A percentile compares a stretch with the other conserved stretches of the same genome.
Conservation (phyloP, 176 grass and related monocot species). For the Raddia guianensis region DNA sequence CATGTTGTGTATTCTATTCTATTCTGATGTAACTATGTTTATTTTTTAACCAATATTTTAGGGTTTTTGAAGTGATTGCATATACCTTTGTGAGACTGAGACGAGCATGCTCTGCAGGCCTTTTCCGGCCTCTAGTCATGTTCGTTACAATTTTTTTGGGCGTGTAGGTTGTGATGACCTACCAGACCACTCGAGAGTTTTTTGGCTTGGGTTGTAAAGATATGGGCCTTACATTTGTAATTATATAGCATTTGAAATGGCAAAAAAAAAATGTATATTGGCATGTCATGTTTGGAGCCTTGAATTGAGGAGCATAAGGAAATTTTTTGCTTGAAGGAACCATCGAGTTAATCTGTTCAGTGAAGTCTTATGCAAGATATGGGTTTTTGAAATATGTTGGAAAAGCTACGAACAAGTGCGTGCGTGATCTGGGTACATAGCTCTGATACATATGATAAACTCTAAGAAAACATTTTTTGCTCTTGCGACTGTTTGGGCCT, state of each 20-base stretch:
- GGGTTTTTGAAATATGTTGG: too few species aligned
- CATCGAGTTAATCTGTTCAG: neutral
- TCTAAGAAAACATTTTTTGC: neutral
- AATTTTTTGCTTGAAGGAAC: neutral
- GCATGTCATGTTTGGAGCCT: constrained; percentile 12
- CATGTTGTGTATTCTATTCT: constrained; percentile 54
- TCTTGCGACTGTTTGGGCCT: neutral
- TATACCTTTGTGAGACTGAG: constrained; percentile 24
- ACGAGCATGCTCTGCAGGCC: constrained; percentile 26
- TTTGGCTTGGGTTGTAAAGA: constrained; percentile 43
- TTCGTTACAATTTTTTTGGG: constrained; percentile 16
- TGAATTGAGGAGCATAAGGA: constrained; percentile 1
- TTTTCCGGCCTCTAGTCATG: constrained; percentile 8
- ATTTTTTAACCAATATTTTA: constrained; percentile 5
- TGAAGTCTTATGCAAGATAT: neutral
- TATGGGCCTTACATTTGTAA: constrained; percentile 23
- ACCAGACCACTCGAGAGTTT: constrained; percentile 19
- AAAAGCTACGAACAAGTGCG: too few species aligned
- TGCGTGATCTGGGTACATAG: too few species aligned
- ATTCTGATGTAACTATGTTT: constrained; percentile 23
- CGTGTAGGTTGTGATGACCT: constrained; percentile 33
- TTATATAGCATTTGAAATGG: constrained; percentile 31
- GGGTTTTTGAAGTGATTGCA: constrained; percentile 40
- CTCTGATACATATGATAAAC: neutral
- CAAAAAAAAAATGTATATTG: constrained; percentile 5